Percentiles rank a stretch among this genome's conserved stretches.
Evolutionary conservation across 2,329 filamentous ascomycete genomes (phyloP).

Genomic region (Sporothrix pallida): DNA sequence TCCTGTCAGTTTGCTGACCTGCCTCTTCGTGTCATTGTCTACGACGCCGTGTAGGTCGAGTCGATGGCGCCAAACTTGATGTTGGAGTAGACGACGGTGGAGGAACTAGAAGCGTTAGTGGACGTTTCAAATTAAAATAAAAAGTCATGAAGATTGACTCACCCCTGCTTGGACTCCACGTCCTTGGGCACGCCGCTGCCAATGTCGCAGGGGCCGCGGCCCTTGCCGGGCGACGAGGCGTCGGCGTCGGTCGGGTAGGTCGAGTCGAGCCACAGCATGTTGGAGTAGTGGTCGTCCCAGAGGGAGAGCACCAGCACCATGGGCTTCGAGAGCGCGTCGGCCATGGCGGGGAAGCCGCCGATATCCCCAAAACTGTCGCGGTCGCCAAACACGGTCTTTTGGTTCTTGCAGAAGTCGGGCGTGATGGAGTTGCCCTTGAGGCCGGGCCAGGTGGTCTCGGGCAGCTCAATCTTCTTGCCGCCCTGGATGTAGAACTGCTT

Average conservation of each 20-base stretch:
- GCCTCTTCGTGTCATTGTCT: background rate
- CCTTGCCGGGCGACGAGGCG: constrained; percentile 48
- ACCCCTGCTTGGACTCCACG: constrained; percentile 48
- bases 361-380: constrained; percentile 55
- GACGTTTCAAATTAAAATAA: background rate
- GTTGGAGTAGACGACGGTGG: constrained; percentile 39
- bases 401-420: constrained; percentile 59
- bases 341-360: constrained; percentile 60
- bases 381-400: constrained; percentile 61
- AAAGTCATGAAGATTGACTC: constrained; percentile 16
- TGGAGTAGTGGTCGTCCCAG: constrained; percentile 66
- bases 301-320: constrained; percentile 69
- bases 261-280: constrained; percentile 68
- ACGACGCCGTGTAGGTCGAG: constrained; percentile 41
- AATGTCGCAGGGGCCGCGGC: constrained; percentile 54
- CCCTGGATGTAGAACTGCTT: constrained; percentile 66
- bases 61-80: constrained; percentile 44
- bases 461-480: constrained; percentile 54
- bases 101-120: constrained; percentile 26
- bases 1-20: background rate
- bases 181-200: constrained; percentile 52
- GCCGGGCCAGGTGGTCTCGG: constrained; percentile 50
- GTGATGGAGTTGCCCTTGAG: constrained; percentile 51
- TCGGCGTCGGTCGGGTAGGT: constrained; percentile 55
- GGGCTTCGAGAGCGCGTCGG: constrained; percentile 50